These are phyloP conservation scores for Medicago truncatula DNA, from an alignment of 306 rosid genomes.

Conservation along the genomic window MtrunA17r5.0-ANR NC_053045.1:36221001-36221500, in stretches of 20 bases:
- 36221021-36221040: not conserved
- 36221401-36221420: not conserved
- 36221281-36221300: conserved; percentile 1
- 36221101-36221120: not conserved
- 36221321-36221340: conserved; percentile 16
- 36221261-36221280: conserved; percentile 6
- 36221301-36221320: not conserved
- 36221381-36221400: not conserved
- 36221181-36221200: not conserved
- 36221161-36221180: not conserved
- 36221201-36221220: not conserved
- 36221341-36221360: conserved; percentile 5
- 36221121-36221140: conserved; percentile 7
- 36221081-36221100: not conserved
- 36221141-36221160: not conserved
- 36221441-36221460: not conserved
- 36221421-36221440: not conserved
- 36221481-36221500: not conserved
- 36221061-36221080: conserved; percentile 5
- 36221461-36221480: not conserved
- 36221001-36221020: not conserved
- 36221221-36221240: not conserved
- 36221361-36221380: not conserved
- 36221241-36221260: not conserved
- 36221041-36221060: not conserved